A percentile compares a stretch with the other conserved stretches of the same genome.
phyloP scores from a whole-genome alignment of 805 yeast genomes.

The Alloascoidea africana region DNA sequence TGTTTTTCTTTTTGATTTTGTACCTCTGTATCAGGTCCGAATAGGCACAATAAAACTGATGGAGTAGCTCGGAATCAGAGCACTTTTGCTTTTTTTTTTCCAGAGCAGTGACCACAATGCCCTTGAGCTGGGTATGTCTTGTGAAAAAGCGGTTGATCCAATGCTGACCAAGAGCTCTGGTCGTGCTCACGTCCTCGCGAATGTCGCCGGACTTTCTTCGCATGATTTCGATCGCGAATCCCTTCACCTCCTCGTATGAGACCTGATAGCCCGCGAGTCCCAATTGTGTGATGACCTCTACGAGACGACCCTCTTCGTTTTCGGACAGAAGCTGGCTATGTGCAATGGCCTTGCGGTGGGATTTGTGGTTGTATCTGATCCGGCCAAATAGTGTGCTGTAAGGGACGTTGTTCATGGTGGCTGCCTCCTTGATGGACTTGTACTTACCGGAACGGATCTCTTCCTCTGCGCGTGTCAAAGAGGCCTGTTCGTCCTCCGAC shows the following conservation, averaged over 20 bases:
- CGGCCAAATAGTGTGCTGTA: neutral
- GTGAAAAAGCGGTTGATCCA: neutral
- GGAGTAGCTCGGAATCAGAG: neutral
- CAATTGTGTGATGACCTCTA: neutral
- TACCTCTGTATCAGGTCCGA: neutral
- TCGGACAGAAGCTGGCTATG: conserved; percentile 1
- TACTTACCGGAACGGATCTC: neutral
- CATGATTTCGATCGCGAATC: neutral
- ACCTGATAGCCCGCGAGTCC: neutral
- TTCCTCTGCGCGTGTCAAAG: neutral
- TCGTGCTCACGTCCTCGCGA: conserved; percentile 1
- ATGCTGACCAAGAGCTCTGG: conserved; percentile 1
- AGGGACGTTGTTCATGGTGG: conserved; percentile 1
- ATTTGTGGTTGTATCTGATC: conserved; percentile 1
- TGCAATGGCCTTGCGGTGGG: neutral
- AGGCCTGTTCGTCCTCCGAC: neutral
- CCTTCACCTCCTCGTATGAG: neutral
- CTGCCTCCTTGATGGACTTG: conserved; percentile 1
- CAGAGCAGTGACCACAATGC: neutral
- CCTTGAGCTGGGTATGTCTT: neutral
- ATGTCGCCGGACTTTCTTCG: neutral
- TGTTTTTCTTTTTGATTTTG: conserved; percentile 1
- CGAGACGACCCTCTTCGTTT: neutral
- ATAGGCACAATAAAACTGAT: neutral
- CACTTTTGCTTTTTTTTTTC: neutral